Percentiles rank a stretch among this genome's conserved stretches.
phyloP scores from a whole-genome alignment of 177 flowering plant genomes.

The Vitis hybrid region DNA sequence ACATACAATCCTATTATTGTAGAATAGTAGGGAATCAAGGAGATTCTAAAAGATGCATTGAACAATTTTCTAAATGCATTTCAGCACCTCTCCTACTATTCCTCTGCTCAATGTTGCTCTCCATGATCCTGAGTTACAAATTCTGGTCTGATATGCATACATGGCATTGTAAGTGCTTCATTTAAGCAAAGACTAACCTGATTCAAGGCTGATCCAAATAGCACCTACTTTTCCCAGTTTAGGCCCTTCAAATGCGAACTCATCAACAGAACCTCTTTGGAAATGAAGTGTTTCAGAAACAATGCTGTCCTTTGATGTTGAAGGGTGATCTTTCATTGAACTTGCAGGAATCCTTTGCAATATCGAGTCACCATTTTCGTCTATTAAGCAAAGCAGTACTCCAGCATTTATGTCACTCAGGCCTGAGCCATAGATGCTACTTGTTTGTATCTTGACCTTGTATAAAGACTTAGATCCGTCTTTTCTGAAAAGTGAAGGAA shows the following conservation, averaged over 20 bases:
- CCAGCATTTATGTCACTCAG: constrained; percentile 63
- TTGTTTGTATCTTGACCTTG: constrained; percentile 55
- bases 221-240: constrained; percentile 57
- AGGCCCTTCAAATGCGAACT: constrained; percentile 65
- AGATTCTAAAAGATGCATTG: too few species aligned
- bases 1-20: background rate
- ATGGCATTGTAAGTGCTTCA: background rate
- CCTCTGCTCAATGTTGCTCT: too few species aligned
- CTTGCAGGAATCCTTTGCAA: constrained; percentile 62
- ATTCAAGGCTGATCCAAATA: constrained; percentile 77
- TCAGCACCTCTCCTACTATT: background rate
- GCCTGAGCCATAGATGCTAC: constrained; percentile 57
- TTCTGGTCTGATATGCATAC: background rate
- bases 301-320: constrained; percentile 18
- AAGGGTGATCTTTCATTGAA: constrained; percentile 14
- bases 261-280: constrained; percentile 71
- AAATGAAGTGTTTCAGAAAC: constrained; percentile 36
- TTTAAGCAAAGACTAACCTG: constrained; percentile 48
- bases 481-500: constrained; percentile 8
- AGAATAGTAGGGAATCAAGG: background rate
- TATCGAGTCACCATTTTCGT: constrained; percentile 65
- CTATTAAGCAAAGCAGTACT: constrained; percentile 68
- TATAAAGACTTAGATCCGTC: constrained; percentile 39
- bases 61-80: background rate
- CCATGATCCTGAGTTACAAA: background rate